Conservation (phyloP, 176 grass and related monocot genomes). For the Oryza punctata region DNA sequence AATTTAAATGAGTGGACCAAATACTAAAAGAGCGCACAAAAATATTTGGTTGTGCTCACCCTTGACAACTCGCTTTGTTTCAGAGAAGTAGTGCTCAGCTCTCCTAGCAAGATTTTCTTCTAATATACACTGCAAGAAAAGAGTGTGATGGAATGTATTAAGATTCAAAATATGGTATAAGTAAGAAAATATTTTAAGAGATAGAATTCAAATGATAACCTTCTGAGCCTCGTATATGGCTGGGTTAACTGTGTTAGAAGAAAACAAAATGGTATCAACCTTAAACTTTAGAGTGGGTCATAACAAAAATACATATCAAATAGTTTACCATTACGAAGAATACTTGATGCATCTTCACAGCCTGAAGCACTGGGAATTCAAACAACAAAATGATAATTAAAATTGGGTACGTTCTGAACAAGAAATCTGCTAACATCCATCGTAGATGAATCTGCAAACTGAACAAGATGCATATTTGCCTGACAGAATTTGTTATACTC, state of each 20-base stretch:
- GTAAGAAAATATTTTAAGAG: not conserved
- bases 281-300: not conserved
- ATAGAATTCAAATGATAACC: constrained; percentile 42
- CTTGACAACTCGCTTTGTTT: constrained; percentile 73
- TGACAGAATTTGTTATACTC: not conserved
- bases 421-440: not conserved
- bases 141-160: not conserved
- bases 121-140: constrained; percentile 55
- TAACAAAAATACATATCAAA: constrained; percentile 19
- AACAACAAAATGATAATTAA: constrained; percentile 29
- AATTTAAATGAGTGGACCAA: not conserved
- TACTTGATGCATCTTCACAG: constrained; percentile 29
- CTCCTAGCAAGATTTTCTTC: constrained; percentile 73
- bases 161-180: not conserved
- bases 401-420: not conserved
- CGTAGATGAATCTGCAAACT: not conserved
- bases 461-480: constrained; percentile 4
- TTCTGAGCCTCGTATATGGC: constrained; percentile 60
- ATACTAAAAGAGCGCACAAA: not conserved
- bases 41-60: constrained; percentile 48
- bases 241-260: constrained; percentile 60
- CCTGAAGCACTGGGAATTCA: constrained; percentile 53
- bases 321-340: constrained; percentile 62
- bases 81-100: constrained; percentile 91
- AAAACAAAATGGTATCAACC: constrained; percentile 15